phyloP scores from a whole-genome alignment of 73 alveolate species.

The Paramecium sexaurelia region DNA sequence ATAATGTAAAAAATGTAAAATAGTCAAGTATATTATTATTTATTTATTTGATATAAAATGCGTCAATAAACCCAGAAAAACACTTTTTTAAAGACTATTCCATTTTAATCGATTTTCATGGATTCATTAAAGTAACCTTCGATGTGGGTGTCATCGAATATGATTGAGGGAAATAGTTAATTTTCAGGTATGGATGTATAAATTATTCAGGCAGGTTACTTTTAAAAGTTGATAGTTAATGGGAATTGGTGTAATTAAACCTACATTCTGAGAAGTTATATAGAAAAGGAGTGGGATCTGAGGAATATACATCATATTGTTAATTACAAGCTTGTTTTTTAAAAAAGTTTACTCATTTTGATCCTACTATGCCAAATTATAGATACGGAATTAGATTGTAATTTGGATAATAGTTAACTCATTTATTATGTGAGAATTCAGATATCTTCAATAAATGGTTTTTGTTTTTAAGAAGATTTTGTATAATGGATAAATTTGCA shows the following conservation, averaged over 20 bases:
- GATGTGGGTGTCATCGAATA: not conserved
- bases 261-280: slow-evolving; percentile 30
- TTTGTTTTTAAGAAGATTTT: slow-evolving; percentile 44
- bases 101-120: not conserved
- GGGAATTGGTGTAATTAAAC: not conserved
- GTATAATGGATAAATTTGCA: slow-evolving; percentile 56
- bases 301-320: not conserved
- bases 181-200: not conserved
- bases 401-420: slow-evolving; percentile 44
- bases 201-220: slow-evolving; percentile 20
- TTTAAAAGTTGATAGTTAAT: not conserved
- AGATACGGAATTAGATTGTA: slow-evolving; percentile 58
- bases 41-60: not conserved
- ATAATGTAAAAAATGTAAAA: too few relatives aligned
- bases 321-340: slow-evolving; percentile 55
- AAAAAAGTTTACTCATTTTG: slow-evolving; percentile 63
- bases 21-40: not conserved
- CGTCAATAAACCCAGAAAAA: not conserved
- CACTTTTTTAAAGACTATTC: not conserved
- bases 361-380: slow-evolving; percentile 52
- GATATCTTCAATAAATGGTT: slow-evolving; percentile 60
- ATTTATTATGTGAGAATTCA: slow-evolving; percentile 53
- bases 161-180: not conserved
- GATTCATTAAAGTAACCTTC: not conserved
- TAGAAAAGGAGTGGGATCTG: not conserved